phyloP scores from a whole-genome alignment of 352 stramenopile species.

The Pythium dissotocum region DNA sequence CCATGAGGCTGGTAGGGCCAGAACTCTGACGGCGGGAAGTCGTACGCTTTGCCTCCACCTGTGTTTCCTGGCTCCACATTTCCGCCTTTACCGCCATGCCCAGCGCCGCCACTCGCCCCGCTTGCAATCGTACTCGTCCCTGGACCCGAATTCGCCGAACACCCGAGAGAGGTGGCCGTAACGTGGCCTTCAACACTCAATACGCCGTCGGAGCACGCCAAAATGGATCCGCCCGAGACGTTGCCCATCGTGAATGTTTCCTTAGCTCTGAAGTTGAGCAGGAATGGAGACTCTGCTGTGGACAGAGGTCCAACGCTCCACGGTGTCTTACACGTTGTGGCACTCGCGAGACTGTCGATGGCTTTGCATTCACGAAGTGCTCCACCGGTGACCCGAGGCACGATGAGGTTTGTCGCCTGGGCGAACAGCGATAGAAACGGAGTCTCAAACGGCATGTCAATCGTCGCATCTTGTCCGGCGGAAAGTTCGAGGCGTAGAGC shows the following conservation, averaged over 20 bases:
- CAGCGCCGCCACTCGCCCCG: constrained; percentile 36
- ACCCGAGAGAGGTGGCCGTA: constrained; percentile 30
- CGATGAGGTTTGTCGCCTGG: constrained; percentile 18
- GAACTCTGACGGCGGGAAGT: constrained; percentile 17
- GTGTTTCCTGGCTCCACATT: constrained; percentile 37
- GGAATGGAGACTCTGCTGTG: constrained; percentile 16
- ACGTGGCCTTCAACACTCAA: constrained; percentile 33
- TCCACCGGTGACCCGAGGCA: constrained; percentile 21
- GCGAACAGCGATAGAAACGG: constrained; percentile 23
- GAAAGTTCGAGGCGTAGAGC: constrained; percentile 22
- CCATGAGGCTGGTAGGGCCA: background rate
- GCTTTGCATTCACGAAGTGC: constrained; percentile 26
- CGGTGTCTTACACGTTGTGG: constrained; percentile 4
- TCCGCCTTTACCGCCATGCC: constrained; percentile 37
- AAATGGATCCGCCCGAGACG: constrained; percentile 27
- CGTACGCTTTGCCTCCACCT: constrained; percentile 29
- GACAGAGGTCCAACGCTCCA: too few relatives aligned
- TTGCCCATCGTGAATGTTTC: constrained; percentile 28
- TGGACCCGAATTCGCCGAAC: constrained; percentile 26
- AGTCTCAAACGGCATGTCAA: constrained; percentile 31
- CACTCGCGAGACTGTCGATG: constrained; percentile 16
- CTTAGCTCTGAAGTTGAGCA: constrained; percentile 27
- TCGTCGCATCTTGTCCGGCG: constrained; percentile 19
- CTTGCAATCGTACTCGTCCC: constrained; percentile 23
- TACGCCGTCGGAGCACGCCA: constrained; percentile 28